phyloP scores from a whole-genome alignment of 2,329 filamentous ascomycete species.

The Colletotrichum godetiae region DNA sequence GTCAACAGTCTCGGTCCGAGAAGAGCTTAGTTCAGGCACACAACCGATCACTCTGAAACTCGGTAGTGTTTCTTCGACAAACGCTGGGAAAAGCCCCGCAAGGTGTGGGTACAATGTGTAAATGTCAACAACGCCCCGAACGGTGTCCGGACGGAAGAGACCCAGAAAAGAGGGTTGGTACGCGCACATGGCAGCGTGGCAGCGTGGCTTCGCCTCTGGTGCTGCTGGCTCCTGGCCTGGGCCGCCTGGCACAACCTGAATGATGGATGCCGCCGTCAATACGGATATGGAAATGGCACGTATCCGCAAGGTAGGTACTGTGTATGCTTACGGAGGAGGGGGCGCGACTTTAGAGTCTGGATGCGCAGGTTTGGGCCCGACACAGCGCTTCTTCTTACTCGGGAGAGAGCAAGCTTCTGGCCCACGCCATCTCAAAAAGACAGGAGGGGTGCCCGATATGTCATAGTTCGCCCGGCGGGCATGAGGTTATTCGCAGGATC shows the following conservation, averaged over 20 bases:
- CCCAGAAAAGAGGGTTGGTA: slow-evolving; percentile 21
- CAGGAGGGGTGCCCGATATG: background rate
- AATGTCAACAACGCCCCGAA: slow-evolving; percentile 11
- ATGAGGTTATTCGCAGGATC: slow-evolving; percentile 10
- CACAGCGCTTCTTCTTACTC: background rate
- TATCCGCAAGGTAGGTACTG: background rate
- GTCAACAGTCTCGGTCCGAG: background rate
- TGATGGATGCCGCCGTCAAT: background rate
- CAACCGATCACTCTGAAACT: slow-evolving; percentile 35
- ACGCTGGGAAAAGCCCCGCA: slow-evolving; percentile 25
- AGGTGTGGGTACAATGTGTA: background rate
- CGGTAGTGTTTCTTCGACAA: slow-evolving; percentile 34
- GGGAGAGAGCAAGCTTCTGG: background rate
- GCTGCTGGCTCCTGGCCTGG: background rate
- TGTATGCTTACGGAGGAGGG: background rate
- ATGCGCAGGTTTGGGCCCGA: background rate
- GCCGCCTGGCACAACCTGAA: too few species aligned
- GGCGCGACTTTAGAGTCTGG: background rate
- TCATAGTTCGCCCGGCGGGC: slow-evolving; percentile 4
- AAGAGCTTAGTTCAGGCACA: slow-evolving; percentile 33
- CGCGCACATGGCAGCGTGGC: slow-evolving; percentile 28
- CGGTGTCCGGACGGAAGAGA: slow-evolving; percentile 9
- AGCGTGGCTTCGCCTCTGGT: slow-evolving; percentile 1
- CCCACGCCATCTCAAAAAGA: slow-evolving; percentile 4
- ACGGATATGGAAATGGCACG: slow-evolving; percentile 11